Base-by-base conservation (phyloP, 2,329 filamentous ascomycete genomes). In the Chaetomiaceae sp. region DNA sequence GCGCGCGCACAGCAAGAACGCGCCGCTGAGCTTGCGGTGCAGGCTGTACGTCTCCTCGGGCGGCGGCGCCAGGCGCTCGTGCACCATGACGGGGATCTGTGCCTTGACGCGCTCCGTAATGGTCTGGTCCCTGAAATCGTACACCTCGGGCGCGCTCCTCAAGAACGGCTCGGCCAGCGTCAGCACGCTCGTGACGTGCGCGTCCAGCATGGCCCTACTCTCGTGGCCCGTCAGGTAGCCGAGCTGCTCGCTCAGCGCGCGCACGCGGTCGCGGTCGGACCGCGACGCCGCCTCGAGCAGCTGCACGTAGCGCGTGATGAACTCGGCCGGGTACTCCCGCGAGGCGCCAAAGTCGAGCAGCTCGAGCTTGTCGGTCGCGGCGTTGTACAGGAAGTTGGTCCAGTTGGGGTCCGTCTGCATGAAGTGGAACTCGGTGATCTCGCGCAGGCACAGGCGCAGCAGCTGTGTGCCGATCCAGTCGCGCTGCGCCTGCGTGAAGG, bases 351-450 rank as follows among this genome's bases (percentile, higher is more conserved):
- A 98, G 67, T 98, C 94, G 42, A 98, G 81, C 1, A 98, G 78
- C 65, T 95, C 90, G 12, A 98, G 82, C 60, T 81, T 85, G 58
- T 81, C 71, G 4, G 75, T 80, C 17, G 71, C 58, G 1, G 81
- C 71, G 58, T 97, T 93, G 73, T 88, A 98, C 17, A 97, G 75
- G 66, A 98, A 98, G 67, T 98, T 98, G 27, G 91, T 97, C 93
- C 93, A 98, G 72, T 98, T 98, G 33, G 93, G 93, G 62, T 98
- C 93, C 5, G 93, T 98, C 69, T 98, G 93, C 93, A 98, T 98
- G 71, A 95, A 97, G 50, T 76, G 83, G 78, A 96, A 97, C 66
- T 95, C 88, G 54, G 84, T 84, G 57, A 97, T 91, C 68, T 97
- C 93, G 48, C 90, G 84, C 32, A 97, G 76, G 62, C 89, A 97